Evolutionary conservation across 2,329 filamentous ascomycete species (phyloP), one percentile per base, ranked within the genome.

Genomic region (Aspergillus pseudoglaucus): DNA sequence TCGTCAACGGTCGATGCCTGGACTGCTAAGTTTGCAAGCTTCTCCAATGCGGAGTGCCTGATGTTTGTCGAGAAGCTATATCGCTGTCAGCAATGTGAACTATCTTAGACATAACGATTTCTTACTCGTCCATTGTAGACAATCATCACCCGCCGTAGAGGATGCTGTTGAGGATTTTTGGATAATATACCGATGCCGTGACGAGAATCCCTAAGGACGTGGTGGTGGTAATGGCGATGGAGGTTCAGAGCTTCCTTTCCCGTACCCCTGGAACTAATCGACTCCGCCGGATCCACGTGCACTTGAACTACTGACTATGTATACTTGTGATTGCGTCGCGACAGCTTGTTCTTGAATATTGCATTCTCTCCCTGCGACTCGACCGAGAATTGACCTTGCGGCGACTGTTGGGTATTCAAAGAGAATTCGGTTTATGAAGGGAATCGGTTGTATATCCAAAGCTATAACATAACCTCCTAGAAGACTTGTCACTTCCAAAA

Each of bases 21-120:
- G n/a, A 70, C 63, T 27, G 71, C 69, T 47, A 75, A 56, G 6
- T 59, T 58, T 27, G 71, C 71, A 39, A 75, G 66, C 53, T 68
- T 73, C 54, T 70, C 63, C 53, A 74, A 66, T 33, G 72, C 72
- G 38, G 67, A 64, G 47, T 66, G 62, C 48, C 71, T 64, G 47
- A 73, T 65, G 42, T 60, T 60, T 47, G 54, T 56, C 32, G 60
- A 60, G 30, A 66, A 59, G 40, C 66, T 69, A 45, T 15, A 48
- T 22, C 6, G 17, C 14, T 14, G 40, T 30, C 14, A 30, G 22
- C 40, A 25, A 25, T 18, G 25, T n/a, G 4, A 25, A 30, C 22
- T n/a, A 6, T 12, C 22, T 42, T 22, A 39, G 17, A 39, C 37
- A 39, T 39, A 20, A 12, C 37, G 9, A 22, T 39, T 4, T 14